Percentiles rank a stretch among this genome's conserved stretches.
Evolutionary conservation across 2,329 filamentous ascomycete species (phyloP).

Genomic region (Alternaria atra): DNA sequence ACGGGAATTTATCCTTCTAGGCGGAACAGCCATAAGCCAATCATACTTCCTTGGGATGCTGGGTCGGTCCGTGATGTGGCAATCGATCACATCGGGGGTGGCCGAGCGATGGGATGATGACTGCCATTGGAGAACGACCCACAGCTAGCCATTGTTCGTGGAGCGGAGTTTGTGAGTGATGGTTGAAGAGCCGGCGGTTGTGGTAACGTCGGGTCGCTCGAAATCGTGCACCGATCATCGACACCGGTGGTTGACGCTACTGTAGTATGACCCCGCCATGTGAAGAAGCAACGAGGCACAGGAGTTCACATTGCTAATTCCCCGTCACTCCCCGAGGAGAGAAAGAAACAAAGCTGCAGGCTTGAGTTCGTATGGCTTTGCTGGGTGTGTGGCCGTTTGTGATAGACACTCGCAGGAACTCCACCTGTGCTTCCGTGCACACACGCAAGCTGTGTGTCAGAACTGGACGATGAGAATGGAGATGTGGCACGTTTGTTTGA

Average conservation of each 20-base stretch:
- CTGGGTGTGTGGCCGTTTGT: not conserved
- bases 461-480: too few relatives aligned
- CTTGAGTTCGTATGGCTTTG: not conserved
- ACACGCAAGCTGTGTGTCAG: too few relatives aligned
- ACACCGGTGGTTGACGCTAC: not conserved
- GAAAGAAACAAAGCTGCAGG: not conserved
- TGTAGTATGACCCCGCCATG: not conserved
- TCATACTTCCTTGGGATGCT: not conserved
- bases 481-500: too few relatives aligned
- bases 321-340: not conserved
- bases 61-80: not conserved
- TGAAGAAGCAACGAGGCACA: not conserved
- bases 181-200: not conserved
- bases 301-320: conserved; percentile 1
- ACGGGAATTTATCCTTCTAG: not conserved
- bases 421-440: too few relatives aligned
- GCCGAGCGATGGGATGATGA: not conserved
- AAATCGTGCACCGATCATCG: not conserved
- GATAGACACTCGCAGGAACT: not conserved
- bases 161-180: not conserved
- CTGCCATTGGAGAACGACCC: not conserved
- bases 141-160: not conserved
- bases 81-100: conserved; percentile 2
- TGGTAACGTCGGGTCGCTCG: not conserved
- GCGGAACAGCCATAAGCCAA: not conserved